Conservation (phyloP, 2,329 filamentous ascomycete genomes). For the Ophiosphaerella korrae region DNA sequence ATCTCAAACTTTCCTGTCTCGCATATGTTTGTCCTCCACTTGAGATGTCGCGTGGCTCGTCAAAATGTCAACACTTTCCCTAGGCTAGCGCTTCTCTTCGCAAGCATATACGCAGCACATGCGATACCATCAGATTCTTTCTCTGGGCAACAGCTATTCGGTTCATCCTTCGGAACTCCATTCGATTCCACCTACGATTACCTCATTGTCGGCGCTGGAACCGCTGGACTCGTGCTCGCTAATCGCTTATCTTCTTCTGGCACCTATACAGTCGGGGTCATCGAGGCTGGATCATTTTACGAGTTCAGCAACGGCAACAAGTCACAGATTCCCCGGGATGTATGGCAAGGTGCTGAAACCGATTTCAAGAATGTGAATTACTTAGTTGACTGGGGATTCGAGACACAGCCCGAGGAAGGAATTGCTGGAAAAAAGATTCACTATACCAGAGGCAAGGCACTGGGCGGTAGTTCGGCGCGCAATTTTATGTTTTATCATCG, state of each 20-base stretch:
- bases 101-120: no score
- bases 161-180: conserved; percentile 31
- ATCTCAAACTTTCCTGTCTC: no score
- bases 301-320: conserved; percentile 30
- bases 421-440: conserved; percentile 13
- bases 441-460: conserved; percentile 25
- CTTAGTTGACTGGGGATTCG: conserved; percentile 32
- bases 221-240: conserved; percentile 26
- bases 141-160: conserved; percentile 16
- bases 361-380: conserved; percentile 26
- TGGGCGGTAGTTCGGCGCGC: conserved; percentile 17
- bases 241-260: conserved; percentile 22
- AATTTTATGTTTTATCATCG: conserved; percentile 27
- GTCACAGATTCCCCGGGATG: conserved; percentile 24
- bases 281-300: conserved; percentile 38
- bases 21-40: no score
- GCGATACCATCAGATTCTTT: no score
- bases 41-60: no score
- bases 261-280: conserved; percentile 22
- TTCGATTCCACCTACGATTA: conserved; percentile 29
- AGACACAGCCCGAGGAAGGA: conserved; percentile 24
- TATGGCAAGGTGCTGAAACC: conserved; percentile 12
- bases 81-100: no score
- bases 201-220: conserved; percentile 33
- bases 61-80: no score